Conservation (phyloP, 805 yeast genomes). For the Alloascoidea hylecoeti region DNA sequence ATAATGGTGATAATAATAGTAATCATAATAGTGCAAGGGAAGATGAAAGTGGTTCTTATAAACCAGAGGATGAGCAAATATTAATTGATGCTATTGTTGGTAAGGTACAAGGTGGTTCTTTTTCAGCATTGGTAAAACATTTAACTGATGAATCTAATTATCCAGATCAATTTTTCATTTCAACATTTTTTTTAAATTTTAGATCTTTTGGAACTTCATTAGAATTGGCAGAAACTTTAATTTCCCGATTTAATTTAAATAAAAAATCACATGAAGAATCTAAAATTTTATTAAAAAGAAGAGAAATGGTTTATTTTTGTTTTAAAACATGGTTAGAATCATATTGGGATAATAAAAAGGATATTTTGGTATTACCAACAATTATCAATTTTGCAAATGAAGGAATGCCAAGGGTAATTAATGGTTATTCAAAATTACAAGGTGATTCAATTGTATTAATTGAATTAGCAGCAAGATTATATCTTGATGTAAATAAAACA, state of each 20-base stretch:
- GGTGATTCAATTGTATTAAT: constrained; percentile 48
- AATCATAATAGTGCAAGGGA: too few species aligned
- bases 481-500: not conserved
- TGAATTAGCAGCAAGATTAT: constrained; percentile 40
- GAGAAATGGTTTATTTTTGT: constrained; percentile 43
- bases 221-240: constrained; percentile 55
- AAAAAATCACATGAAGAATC: constrained; percentile 19
- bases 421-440: constrained; percentile 54
- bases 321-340: constrained; percentile 83
- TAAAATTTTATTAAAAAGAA: constrained; percentile 41
- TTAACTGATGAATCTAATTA: constrained; percentile 10
- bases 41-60: too few species aligned
- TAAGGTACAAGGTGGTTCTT: constrained; percentile 17
- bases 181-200: constrained; percentile 69
- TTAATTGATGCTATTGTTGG: constrained; percentile 6
- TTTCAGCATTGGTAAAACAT: constrained; percentile 15
- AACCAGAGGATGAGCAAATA: not conserved
- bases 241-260: constrained; percentile 44
- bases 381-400: constrained; percentile 71
- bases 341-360: constrained; percentile 63
- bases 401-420: constrained; percentile 43
- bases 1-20: too few species aligned
- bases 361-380: constrained; percentile 49
- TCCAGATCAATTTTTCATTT: constrained; percentile 48
- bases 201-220: constrained; percentile 54